Conservation (phyloP, 2,329 filamentous ascomycete species). For the Cladosporium oxysporum region DNA sequence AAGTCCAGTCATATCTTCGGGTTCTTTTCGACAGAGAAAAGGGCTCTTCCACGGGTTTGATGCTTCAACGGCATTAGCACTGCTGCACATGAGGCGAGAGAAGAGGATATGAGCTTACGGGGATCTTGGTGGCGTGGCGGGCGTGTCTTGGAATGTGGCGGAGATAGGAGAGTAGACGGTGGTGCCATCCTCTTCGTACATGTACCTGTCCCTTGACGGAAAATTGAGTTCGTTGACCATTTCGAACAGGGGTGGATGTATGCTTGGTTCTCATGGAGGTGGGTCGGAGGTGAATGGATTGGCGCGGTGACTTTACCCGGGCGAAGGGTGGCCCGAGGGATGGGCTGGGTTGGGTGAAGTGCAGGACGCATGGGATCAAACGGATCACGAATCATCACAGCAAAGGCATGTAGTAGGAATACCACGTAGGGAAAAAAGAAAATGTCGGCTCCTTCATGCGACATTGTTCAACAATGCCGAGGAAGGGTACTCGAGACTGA, state of each 20-base stretch:
- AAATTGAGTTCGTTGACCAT: background rate
- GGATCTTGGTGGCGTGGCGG: no score
- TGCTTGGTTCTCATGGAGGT: no score
- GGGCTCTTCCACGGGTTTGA: rapidly evolving
- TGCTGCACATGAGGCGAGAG: background rate
- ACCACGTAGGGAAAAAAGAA: background rate
- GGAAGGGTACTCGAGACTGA: background rate
- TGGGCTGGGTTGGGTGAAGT: background rate
- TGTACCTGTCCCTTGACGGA: background rate
- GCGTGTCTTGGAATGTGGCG: no score
- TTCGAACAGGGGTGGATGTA: no score
- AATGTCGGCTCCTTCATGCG: background rate
- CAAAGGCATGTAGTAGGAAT: background rate
- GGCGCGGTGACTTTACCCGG: background rate
- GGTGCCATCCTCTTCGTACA: background rate
- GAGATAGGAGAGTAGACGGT: background rate
- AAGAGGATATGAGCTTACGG: background rate
- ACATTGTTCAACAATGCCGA: background rate
- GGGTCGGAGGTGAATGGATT: background rate
- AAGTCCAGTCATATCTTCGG: background rate
- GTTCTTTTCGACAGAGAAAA: background rate
- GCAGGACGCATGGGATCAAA: background rate
- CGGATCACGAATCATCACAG: background rate
- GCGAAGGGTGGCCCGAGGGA: background rate
- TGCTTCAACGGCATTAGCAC: background rate